Evolutionary conservation across 1,139 yeast genomes (phyloP).

Genomic region (Geotrichum fermentans): DNA sequence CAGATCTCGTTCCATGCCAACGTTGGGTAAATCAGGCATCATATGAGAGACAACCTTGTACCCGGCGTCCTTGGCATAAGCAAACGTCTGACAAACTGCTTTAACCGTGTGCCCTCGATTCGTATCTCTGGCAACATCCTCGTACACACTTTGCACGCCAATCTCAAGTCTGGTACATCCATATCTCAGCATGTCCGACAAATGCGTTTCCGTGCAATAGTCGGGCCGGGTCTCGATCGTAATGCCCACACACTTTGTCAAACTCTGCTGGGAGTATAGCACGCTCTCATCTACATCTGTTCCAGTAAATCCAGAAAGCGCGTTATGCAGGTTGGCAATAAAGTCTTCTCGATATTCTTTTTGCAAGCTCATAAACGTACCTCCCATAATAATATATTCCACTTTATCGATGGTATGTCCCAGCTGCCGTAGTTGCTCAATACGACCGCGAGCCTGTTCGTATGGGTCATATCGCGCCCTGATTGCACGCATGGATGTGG

Average conservation of each 20-base stretch:
- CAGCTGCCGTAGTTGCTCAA: constrained; percentile 87
- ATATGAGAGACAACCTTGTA: constrained; percentile 95
- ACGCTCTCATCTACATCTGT: constrained; percentile 87
- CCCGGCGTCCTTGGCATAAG: constrained; percentile 95
- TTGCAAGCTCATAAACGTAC: constrained; percentile 95
- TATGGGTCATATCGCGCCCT: constrained; percentile 97
- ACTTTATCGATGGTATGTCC: constrained; percentile 97
- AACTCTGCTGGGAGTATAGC: constrained; percentile 83
- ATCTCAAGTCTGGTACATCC: constrained; percentile 97
- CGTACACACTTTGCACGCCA: constrained; percentile 96
- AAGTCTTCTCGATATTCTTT: constrained; percentile 83
- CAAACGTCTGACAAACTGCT: constrained; percentile 93
- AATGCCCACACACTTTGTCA: constrained; percentile 96
- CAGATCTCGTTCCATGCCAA: constrained; percentile 96
- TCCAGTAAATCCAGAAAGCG: constrained; percentile 89
- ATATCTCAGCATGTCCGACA: constrained; percentile 90
- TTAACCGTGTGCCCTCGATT: constrained; percentile 97
- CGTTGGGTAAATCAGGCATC: constrained; percentile 99
- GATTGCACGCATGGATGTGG: constrained; percentile 97
- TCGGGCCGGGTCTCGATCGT: constrained; percentile 98
- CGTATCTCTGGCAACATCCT: constrained; percentile 97
- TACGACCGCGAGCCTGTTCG: constrained; percentile 97
- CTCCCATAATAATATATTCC: constrained; percentile 97
- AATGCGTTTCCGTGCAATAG: constrained; percentile 93
- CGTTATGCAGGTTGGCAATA: constrained; percentile 87